Conservation (phyloP, 2,329 filamentous ascomycete genomes). For the Colletotrichum neosansevieriae region DNA sequence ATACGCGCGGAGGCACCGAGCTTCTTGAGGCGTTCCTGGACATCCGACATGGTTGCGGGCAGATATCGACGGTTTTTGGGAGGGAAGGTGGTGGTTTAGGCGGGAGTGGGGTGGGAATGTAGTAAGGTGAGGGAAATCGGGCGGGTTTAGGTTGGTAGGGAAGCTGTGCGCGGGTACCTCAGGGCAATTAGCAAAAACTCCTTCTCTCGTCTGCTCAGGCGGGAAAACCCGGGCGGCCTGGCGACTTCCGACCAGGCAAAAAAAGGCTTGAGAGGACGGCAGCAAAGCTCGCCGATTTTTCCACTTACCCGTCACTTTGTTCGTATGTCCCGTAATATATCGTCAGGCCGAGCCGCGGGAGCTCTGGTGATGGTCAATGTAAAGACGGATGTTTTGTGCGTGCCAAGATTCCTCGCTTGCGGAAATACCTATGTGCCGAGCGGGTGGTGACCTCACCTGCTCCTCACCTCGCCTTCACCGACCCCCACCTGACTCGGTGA, state of each 20-base stretch:
- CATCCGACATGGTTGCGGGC: slow-evolving; percentile 62
- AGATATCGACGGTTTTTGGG: slow-evolving; percentile 33
- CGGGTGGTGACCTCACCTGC: slow-evolving; percentile 13
- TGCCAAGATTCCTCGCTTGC: slow-evolving; percentile 42
- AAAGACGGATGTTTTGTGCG: slow-evolving; percentile 41
- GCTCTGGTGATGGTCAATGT: slow-evolving; percentile 30
- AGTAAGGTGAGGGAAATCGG: slow-evolving; percentile 41
- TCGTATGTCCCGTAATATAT: slow-evolving; percentile 32
- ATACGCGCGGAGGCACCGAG: slow-evolving; percentile 69
- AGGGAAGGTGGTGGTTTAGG: slow-evolving; percentile 35
- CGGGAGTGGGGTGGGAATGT: slow-evolving; percentile 47
- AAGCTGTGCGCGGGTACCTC: slow-evolving; percentile 37
- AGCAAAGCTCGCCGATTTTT: not conserved
- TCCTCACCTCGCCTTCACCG: slow-evolving; percentile 2
- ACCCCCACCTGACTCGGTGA: not conserved
- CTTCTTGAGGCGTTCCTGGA: slow-evolving; percentile 72
- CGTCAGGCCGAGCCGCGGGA: slow-evolving; percentile 39
- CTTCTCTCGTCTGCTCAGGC: slow-evolving; percentile 28
- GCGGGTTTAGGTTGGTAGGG: slow-evolving; percentile 14
- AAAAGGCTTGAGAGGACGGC: not conserved
- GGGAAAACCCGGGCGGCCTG: slow-evolving; percentile 33
- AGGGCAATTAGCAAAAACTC: slow-evolving; percentile 40
- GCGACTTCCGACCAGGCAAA: slow-evolving; percentile 6
- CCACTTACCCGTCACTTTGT: slow-evolving; percentile 29
- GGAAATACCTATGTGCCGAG: slow-evolving; percentile 41